phyloP scores from a whole-genome alignment of 345 rosid genomes.

The Pugionium dolabratum region DNA sequence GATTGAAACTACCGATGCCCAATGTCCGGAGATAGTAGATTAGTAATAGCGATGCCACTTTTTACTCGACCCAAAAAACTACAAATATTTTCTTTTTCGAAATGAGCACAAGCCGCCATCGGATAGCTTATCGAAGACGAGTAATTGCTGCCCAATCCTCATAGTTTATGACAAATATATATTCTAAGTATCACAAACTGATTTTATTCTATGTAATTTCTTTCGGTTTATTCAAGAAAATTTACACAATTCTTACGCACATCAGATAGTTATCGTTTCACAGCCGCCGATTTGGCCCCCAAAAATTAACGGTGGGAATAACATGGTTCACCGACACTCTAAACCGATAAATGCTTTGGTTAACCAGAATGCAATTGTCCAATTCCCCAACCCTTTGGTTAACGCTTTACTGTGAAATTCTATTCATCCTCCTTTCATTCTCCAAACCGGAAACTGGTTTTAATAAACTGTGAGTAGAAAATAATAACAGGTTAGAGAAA shows the following conservation, averaged over 20 bases:
- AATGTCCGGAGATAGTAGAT: too few relatives aligned
- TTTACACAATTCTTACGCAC: conserved; percentile 8
- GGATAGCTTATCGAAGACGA: too few relatives aligned
- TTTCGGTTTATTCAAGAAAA: conserved; percentile 28
- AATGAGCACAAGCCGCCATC: too few relatives aligned
- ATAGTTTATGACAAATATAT: too few relatives aligned
- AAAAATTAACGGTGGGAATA: conserved; percentile 21
- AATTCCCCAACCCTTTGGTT: conserved; percentile 8
- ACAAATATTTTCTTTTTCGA: too few relatives aligned
- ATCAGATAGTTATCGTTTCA: conserved; percentile 17
- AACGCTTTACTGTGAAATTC: conserved; percentile 39
- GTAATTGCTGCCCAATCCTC: too few relatives aligned
- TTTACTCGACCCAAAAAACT: too few relatives aligned
- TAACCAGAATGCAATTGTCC: conserved; percentile 11
- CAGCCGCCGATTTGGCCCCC: conserved; percentile 14
- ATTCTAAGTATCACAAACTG: background rate
- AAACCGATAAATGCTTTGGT: conserved; percentile 33
- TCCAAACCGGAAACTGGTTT: conserved; percentile 55
- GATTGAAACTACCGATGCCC: too few relatives aligned
- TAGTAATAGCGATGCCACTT: too few relatives aligned
- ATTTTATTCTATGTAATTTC: conserved; percentile 12
- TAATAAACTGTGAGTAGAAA: conserved; percentile 47
- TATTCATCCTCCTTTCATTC: conserved; percentile 36
- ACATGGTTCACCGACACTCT: conserved; percentile 30
- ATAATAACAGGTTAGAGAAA: background rate